phyloP scores from a whole-genome alignment of 2,329 filamentous ascomycete species.

The Achaetomium macrosporum region DNA sequence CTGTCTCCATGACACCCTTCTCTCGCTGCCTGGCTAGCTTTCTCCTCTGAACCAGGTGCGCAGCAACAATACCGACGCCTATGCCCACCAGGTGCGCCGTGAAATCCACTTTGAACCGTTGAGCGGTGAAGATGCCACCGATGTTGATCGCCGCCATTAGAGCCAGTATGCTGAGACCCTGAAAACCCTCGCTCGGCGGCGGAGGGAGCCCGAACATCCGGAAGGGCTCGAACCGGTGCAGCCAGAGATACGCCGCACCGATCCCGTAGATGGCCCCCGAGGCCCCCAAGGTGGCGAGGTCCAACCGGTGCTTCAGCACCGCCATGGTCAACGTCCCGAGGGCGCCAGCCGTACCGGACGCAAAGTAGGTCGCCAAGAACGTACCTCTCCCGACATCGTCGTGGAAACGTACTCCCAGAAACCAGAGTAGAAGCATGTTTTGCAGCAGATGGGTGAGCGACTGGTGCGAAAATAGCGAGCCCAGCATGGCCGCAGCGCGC shows the following conservation, averaged over 20 bases:
- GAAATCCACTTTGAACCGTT: slow-evolving; percentile 42
- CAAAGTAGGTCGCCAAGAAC: slow-evolving; percentile 63
- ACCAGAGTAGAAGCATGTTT: slow-evolving; percentile 62
- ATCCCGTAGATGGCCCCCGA: slow-evolving; percentile 60
- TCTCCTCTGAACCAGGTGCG: slow-evolving; percentile 31
- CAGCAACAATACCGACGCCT: slow-evolving; percentile 39
- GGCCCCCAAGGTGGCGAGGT: slow-evolving; percentile 56
- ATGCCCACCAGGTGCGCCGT: slow-evolving; percentile 50
- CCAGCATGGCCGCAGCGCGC: slow-evolving; percentile 54
- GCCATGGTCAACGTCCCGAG: slow-evolving; percentile 50
- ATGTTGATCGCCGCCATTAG: slow-evolving; percentile 46
- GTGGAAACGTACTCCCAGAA: slow-evolving; percentile 62
- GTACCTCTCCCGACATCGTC: slow-evolving; percentile 63
- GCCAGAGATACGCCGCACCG: slow-evolving; percentile 55
- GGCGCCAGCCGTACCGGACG: slow-evolving; percentile 52
- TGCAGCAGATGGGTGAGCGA: slow-evolving; percentile 50
- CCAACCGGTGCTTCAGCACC: slow-evolving; percentile 41
- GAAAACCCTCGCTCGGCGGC: slow-evolving; percentile 46
- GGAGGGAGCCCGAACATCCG: slow-evolving; percentile 52
- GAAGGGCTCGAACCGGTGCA: slow-evolving; percentile 51
- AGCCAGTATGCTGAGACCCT: slow-evolving; percentile 50
- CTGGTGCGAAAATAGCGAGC: slow-evolving; percentile 65
- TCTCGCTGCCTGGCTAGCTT: slow-evolving; percentile 21
- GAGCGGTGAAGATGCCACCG: slow-evolving; percentile 39
- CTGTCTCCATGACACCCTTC: neutral